Base-by-base conservation (phyloP, 2,329 filamentous ascomycete species). In the Sporothrix protearum region DNA sequence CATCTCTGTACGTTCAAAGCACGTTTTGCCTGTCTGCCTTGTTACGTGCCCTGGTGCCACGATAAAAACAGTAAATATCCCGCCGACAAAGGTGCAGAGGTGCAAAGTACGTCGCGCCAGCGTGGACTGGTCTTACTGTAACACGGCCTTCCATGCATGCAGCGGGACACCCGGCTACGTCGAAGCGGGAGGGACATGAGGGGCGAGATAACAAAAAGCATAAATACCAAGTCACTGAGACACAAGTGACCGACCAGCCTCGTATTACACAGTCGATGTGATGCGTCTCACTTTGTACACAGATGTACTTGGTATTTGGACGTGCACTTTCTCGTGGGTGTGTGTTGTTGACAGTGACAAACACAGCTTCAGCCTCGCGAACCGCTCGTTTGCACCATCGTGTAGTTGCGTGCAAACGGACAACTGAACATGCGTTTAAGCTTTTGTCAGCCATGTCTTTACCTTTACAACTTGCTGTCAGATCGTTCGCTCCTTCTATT, bases 211-310 rank as follows among this genome's bases (percentile, higher is more conserved):
- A 25, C 3, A 59, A 33, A 19, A 19, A n/a, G n/a, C n/a, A n/a
- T 3, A 4, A 42, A n/a, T 63, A n/a, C 16, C 59, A 45, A 16
- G 10, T 10, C 12, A 30, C 36, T 45, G 59, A 59, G 4, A 6
- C 16, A 12, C 6, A 22, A 12, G 33, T 36, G 55, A 61, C 16
- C 28, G 19, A 61, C 6, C 55, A 45, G 59, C 36, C 36, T 45
- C 59, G 59, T 63, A 63, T 63, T n/a, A 63, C 36, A 28, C 8
- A 63, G 36, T 63, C 59, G 36, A 25, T 25, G 59, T 45, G n/a
- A n/a, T 10, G 9, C 2, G n/a, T 33, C 28, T n/a, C 22, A 19
- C 25, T n/a, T n/a, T n/a, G n/a, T n/a, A 30, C 12, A 51, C 19
- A 22, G 33, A 16, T 19, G 10, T 12, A 6, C 4, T 19, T 28